Evolutionary conservation across 257 asterid genomes (phyloP).

Genomic region (Salvia splendens): DNA sequence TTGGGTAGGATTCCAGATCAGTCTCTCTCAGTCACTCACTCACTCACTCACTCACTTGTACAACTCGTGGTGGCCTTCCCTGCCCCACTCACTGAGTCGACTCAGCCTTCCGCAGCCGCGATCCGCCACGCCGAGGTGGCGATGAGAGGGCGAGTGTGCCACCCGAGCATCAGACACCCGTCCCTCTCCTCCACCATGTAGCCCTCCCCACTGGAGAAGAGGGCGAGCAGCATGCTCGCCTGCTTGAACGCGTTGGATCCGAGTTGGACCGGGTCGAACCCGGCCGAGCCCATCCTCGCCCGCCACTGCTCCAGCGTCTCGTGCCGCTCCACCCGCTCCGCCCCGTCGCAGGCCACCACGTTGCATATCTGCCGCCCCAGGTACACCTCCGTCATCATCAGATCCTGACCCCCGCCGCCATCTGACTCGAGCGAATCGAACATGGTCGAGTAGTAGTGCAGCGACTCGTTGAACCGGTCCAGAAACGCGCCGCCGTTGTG

Average conservation of each 20-base stretch:
- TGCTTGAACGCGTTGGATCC: slow-evolving; percentile 91
- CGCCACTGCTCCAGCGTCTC: slow-evolving; percentile 84
- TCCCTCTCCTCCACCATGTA: slow-evolving; percentile 78
- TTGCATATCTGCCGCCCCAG: slow-evolving; percentile 83
- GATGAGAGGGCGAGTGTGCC: slow-evolving; percentile 85
- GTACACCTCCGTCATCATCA: slow-evolving; percentile 78
- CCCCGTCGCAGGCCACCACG: slow-evolving; percentile 84
- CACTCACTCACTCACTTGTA: slow-evolving; percentile 27
- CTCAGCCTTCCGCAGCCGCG: slow-evolving; percentile 36
- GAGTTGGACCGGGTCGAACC: slow-evolving; percentile 67
- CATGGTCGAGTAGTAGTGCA: slow-evolving; percentile 87
- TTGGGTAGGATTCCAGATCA: slow-evolving; percentile 51
- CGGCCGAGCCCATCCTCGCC: slow-evolving; percentile 53
- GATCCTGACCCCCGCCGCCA: slow-evolving; percentile 47
- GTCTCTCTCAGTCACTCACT: slow-evolving; percentile 37
- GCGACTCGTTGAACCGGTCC: slow-evolving; percentile 80
- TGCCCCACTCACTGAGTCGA: slow-evolving; percentile 28
- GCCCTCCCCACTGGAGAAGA: slow-evolving; percentile 78
- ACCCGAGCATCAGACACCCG: slow-evolving; percentile 81
- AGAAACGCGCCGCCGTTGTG: slow-evolving; percentile 62
- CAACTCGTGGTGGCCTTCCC: slow-evolving; percentile 23
- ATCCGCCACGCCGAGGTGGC: slow-evolving; percentile 90
- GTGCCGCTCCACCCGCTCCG: slow-evolving; percentile 78
- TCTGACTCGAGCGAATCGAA: slow-evolving; percentile 82
- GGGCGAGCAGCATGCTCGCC: slow-evolving; percentile 76